Evolutionary conservation across 306 rosid genomes (phyloP), one percentile per base, ranked within the genome.

Genomic region (Vigna nakashimae): DNA sequence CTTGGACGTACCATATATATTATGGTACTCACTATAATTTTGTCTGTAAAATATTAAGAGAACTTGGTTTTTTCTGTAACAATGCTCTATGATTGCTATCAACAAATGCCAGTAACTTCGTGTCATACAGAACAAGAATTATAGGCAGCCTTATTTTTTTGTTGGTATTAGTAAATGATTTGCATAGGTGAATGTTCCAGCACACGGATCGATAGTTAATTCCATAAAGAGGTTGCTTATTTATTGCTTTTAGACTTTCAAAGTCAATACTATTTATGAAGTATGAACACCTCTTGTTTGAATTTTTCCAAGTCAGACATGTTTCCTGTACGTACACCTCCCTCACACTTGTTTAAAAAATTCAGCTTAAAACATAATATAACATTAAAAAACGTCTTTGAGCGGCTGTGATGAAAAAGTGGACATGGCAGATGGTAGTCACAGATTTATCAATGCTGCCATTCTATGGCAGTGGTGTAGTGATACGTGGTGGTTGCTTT

Each of bases 171-270:
- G 63, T 15, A 32, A 57, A 57, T 11, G 16, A 73, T 80, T 65
- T 55, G 20, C 53, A 22, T 80, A 46, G n/a, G 56, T 52, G 67
- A 57, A 60, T 59, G 53, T 75, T 50, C 32, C 5, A 66, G 9
- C 26, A 49, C 71, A 26, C 22, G 42, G 11, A 59, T 28, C 17
- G 52, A 50, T 28, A 36, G 46, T 22, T 65, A 6, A 22, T 30
- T 74, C 20, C 40, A 5, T 10, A 22, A 9, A 11, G 7, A 20
- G 30, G 18, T 49, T 14, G 20, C 3, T 30, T 30, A 30, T 51
- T 64, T 30, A 51, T 15, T 76, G 73, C n/a, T 69, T 82, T 6
- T 7, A 46, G 63, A 40, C 22, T 50, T 55, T 22, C 63, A 78
- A 71, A 71, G 56, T 45, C 17, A 22, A 53, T 58, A 45, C 34